These are phyloP conservation scores for Fusarium sp. DNA, from an alignment of 2,329 filamentous ascomycete genomes.

Conservation along the genomic window DNA sequence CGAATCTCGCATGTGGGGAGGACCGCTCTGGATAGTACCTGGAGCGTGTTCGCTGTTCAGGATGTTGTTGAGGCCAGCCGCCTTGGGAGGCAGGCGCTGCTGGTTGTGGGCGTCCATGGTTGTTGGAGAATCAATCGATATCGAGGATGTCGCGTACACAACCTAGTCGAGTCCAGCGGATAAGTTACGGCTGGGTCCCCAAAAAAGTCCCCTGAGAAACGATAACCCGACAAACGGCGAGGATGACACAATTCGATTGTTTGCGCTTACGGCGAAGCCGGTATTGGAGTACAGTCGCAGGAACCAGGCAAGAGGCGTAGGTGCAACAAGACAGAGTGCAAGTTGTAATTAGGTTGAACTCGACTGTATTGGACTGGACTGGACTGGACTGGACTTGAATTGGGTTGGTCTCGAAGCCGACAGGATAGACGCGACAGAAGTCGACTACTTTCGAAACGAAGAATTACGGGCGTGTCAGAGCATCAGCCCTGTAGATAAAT, in stretches of 20 bases:
- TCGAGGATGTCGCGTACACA: conserved; percentile 23
- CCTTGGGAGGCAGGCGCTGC: conserved; percentile 48
- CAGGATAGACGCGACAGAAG: conserved; percentile 24
- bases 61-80: conserved; percentile 55
- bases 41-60: conserved; percentile 53
- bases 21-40: conserved; percentile 42
- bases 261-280: conserved; percentile 20
- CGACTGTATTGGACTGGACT: not conserved
- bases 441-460: conserved; percentile 2
- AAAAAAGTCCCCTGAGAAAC: conserved; percentile 15
- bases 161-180: conserved; percentile 6
- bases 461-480: conserved; percentile 33
- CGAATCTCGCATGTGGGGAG: conserved; percentile 55
- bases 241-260: conserved; percentile 2
- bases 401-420: not conserved
- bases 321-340: conserved; percentile 7
- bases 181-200: conserved; percentile 15
- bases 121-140: conserved; percentile 25
- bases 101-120: conserved; percentile 47
- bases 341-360: conserved; percentile 5
- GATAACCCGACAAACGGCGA: not conserved
- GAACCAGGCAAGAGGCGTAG: conserved; percentile 17
- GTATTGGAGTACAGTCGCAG: conserved; percentile 6
- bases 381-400: not conserved
- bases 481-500: conserved; percentile 26